A percentile compares a stretch with the other conserved stretches of the same genome.
These are phyloP conservation scores for Marasmius sp. DNA, from an alignment of 1,284 basidiomycete genomes.

Conservation along the genomic window DNA sequence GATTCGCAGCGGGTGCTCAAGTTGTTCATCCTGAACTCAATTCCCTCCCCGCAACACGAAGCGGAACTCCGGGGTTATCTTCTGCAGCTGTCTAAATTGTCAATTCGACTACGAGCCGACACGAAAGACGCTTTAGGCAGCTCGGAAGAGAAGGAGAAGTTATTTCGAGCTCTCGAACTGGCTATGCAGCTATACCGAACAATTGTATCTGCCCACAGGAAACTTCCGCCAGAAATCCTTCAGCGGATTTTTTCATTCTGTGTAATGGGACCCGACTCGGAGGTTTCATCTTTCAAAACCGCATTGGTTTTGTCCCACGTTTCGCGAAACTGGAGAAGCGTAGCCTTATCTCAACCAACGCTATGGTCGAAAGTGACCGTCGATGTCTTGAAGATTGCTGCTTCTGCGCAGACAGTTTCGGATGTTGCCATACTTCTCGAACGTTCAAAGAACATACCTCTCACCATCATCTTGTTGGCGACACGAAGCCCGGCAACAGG, in stretches of 20 bases:
- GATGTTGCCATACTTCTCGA: background rate
- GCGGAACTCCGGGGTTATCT: too few species aligned
- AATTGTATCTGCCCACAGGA: background rate
- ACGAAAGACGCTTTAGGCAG: too few species aligned
- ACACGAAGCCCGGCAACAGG: too few species aligned
- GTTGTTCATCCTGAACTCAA: too few species aligned
- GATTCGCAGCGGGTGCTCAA: too few species aligned
- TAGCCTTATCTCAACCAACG: background rate
- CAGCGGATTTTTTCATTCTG: background rate
- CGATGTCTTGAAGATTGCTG: background rate
- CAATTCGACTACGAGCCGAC: too few species aligned
- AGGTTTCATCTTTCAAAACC: background rate
- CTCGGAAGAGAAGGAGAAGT: too few species aligned
- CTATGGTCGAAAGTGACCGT: background rate
- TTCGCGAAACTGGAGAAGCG: background rate
- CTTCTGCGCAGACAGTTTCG: background rate
- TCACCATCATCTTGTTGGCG: background rate
- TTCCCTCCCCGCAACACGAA: too few species aligned
- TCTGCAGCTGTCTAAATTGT: too few species aligned
- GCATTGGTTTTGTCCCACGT: background rate
- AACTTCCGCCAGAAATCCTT: background rate
- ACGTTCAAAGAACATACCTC: background rate
- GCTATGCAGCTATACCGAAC: too few species aligned
- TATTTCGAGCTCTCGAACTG: too few species aligned
- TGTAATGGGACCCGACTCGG: background rate